Base-by-base conservation (phyloP, 805 yeast genomes). In the Kluyveromyces wickerhamii region DNA sequence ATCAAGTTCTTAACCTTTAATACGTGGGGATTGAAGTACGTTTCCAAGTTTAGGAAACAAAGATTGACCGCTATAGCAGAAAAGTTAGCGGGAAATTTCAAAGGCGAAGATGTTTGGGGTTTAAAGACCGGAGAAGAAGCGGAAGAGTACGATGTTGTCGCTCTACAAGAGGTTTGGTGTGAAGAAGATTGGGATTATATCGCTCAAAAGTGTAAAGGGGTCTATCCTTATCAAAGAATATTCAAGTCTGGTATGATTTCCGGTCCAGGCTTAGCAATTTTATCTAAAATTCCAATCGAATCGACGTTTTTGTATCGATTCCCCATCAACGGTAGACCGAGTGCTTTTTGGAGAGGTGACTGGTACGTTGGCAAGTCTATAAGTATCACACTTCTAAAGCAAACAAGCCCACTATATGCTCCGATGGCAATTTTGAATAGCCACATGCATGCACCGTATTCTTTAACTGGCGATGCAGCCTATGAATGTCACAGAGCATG, bases 391-490 rank as follows among this genome's bases (percentile, higher is more conserved):
- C 57, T 75, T 4, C 62, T 92, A 27, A 63, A 63, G 37, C 79
- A 83, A 4, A 60, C 72, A 3, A 48, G 52, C 12, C 59, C 66
- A 0, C 63, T 62, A 12, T 62, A 69, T 2, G 53, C 66, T 5
- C 80, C 79, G 4, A 62, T 92, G 26, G 96, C 94, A 2, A 60
- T 92, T 4, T 62, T 92, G 51, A 89, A 88, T 52, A 79, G 95
- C 12, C 98, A 92, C 56, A 80, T 92, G 92, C 98, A 92, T 58
- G 98, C 98, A 1, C 98, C 98, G 0, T 92, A 92, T 52, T 70
- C 92, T 1, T 50, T 61, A 12, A 59, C 65, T 0, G 97, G 97
- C 2, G 95, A 87, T 57, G 94, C 94, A 2, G 81, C 88, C 2
- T 92, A 92, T 52, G 66, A 77, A 3, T 83, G 95, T 46, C 97